phyloP scores from a whole-genome alignment of 441 rosid genomes.

The Metrosideros polymorpha region DNA sequence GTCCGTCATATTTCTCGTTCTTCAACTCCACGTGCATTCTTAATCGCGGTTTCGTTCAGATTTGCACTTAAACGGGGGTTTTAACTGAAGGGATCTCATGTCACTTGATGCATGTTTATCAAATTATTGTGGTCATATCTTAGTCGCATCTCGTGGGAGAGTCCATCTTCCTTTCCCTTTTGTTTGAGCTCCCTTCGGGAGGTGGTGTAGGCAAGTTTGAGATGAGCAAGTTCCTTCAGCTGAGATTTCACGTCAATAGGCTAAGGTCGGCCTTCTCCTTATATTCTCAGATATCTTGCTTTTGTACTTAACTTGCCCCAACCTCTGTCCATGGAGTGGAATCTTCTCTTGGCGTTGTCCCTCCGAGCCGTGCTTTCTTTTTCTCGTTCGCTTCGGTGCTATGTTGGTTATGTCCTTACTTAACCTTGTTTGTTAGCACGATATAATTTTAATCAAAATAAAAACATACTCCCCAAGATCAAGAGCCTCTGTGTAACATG shows the following conservation, averaged over 20 bases:
- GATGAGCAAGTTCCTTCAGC: not conserved
- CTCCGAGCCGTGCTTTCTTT: not conserved
- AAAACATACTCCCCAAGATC: not conserved
- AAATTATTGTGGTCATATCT: not conserved
- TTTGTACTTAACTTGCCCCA: not conserved
- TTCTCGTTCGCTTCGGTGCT: not conserved
- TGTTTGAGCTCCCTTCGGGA: not conserved
- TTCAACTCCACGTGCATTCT: not conserved
- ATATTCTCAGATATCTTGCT: not conserved
- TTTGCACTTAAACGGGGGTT: not conserved
- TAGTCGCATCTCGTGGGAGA: not conserved
- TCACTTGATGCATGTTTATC: not conserved
- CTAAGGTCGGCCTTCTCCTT: not conserved
- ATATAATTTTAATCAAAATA: not conserved
- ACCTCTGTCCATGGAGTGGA: not conserved
- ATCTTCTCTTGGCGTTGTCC: not conserved
- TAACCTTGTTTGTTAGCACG: not conserved
- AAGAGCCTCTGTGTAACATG: not conserved
- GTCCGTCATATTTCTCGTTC: not conserved
- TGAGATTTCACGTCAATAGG: not conserved
- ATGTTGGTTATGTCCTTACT: not conserved
- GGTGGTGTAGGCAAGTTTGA: not conserved
- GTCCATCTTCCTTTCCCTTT: not conserved
- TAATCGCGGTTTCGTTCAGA: not conserved
- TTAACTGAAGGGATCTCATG: not conserved